These are phyloP conservation scores for Candida caryicola DNA, from an alignment of 805 yeast species.

Conservation along the genomic window DNA sequence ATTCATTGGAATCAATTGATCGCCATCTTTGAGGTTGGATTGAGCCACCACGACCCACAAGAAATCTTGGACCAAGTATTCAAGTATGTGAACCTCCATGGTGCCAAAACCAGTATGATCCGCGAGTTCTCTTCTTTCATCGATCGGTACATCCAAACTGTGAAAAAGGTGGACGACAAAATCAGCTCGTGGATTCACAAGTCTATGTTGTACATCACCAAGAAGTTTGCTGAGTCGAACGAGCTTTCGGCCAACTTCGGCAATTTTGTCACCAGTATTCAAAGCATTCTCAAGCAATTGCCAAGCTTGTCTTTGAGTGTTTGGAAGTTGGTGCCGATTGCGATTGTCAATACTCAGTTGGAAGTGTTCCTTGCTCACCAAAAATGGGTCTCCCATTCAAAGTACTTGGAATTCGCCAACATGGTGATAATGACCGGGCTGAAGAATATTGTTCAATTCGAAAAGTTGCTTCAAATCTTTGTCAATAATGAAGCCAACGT, in stretches of 20 bases:
- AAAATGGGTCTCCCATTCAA: conserved; percentile 43
- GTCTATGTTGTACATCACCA: conserved; percentile 59
- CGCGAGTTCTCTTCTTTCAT: conserved; percentile 28
- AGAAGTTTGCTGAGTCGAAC: conserved; percentile 53
- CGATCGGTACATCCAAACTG: conserved; percentile 22
- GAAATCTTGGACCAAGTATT: conserved; percentile 21
- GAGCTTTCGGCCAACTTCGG: conserved; percentile 28
- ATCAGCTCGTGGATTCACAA: conserved; percentile 54
- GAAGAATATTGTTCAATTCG: conserved; percentile 36
- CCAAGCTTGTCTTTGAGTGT: conserved; percentile 10
- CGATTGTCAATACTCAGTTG: conserved; percentile 58
- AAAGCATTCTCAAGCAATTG: conserved; percentile 13
- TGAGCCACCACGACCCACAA: conserved; percentile 9
- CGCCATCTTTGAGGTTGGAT: conserved; percentile 14
- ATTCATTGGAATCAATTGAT: conserved; percentile 18
- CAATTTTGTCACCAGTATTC: conserved; percentile 24
- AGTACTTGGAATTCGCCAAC: conserved; percentile 46
- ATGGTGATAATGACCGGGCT: conserved; percentile 36
- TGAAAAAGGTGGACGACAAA: conserved; percentile 17
- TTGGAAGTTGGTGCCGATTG: conserved; percentile 42
- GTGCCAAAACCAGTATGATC: conserved; percentile 28
- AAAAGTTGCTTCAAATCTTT: conserved; percentile 60
- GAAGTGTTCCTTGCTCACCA: conserved; percentile 52
- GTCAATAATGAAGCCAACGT: conserved; percentile 48
- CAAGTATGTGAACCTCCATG: conserved; percentile 13